A percentile compares a stretch with the other conserved stretches of the same genome.
These are phyloP conservation scores for Suillus alpinus DNA, from an alignment of 768 basidiomycete genomes.

Conservation along the genomic window DNA sequence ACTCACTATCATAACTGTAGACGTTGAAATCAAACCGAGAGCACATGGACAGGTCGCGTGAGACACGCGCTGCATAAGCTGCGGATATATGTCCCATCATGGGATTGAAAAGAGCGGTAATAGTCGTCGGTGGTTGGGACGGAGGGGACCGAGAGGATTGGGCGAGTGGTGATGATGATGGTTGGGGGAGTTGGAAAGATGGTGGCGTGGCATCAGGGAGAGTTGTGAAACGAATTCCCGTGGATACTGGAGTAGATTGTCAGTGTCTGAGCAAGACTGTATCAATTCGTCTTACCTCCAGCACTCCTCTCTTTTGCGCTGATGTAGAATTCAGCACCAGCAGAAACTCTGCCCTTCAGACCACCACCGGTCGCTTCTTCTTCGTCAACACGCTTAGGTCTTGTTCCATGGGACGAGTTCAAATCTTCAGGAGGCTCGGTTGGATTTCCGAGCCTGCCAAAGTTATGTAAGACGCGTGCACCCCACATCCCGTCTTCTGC, in stretches of 20 bases:
- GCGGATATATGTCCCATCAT: conserved; percentile 93
- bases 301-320: conserved; percentile 92
- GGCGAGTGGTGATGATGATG: conserved; percentile 37
- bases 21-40: conserved; percentile 95
- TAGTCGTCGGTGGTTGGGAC: conserved; percentile 87
- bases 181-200: conserved; percentile 50
- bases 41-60: conserved; percentile 79
- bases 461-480: conserved; percentile 84
- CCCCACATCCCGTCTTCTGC: conserved; percentile 96
- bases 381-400: conserved; percentile 84
- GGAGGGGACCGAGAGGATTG: conserved; percentile 26
- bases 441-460: conserved; percentile 61
- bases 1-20: conserved; percentile 95
- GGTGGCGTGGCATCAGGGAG: conserved; percentile 75
- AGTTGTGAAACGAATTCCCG: conserved; percentile 92
- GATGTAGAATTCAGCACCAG: conserved; percentile 92
- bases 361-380: conserved; percentile 93
- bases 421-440: conserved; percentile 36
- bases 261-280: conserved; percentile 3
- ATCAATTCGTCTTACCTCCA: conserved; percentile 59
- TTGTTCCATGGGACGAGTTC: conserved; percentile 23
- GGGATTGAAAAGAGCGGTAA: conserved; percentile 93
- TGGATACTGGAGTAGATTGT: conserved; percentile 60
- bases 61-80: conserved; percentile 87
- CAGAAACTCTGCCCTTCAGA: conserved; percentile 83